These are phyloP conservation scores for Talaromyces trachyspermus DNA, from an alignment of 495 filamentous ascomycete species.

Conservation along the genomic window DNA sequence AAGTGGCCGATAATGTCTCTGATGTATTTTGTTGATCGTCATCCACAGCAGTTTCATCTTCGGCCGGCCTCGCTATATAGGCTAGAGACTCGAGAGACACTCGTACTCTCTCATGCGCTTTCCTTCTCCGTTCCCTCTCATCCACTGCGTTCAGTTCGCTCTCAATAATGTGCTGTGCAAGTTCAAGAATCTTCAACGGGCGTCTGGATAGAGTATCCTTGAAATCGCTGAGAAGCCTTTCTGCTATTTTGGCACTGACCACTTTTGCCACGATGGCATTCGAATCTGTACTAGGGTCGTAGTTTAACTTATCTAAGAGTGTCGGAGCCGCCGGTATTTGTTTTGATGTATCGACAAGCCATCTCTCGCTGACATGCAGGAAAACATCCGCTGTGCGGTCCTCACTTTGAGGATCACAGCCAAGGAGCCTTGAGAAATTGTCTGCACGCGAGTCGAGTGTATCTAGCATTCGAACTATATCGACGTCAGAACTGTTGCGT, in stretches of 20 bases:
- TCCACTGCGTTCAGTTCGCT: constrained; percentile 20
- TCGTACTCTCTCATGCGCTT: constrained; percentile 10
- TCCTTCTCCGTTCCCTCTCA: constrained; percentile 2
- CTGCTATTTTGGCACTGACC: constrained; percentile 54
- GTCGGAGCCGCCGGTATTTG: constrained; percentile 22
- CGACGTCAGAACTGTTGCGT: constrained; percentile 15
- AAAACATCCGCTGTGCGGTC: constrained; percentile 56
- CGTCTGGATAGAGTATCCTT: constrained; percentile 60
- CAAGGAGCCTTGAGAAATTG: constrained; percentile 48
- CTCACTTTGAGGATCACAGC: constrained; percentile 43
- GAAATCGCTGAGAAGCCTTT: constrained; percentile 59
- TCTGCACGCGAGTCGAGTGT: constrained; percentile 34
- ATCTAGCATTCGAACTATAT: constrained; percentile 35
- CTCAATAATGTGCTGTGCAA: constrained; percentile 52
- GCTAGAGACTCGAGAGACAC: constrained; percentile 33
- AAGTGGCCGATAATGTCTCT: constrained; percentile 47
- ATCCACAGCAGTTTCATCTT: constrained; percentile 10
- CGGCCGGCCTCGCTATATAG: constrained; percentile 22
- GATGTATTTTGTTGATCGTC: constrained; percentile 37
- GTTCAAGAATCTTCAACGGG: constrained; percentile 53
- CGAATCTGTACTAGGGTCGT: constrained; percentile 11
- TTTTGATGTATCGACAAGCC: constrained; percentile 37
- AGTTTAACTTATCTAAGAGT: constrained; percentile 35
- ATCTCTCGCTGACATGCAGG: constrained; percentile 53
- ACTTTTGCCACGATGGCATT: constrained; percentile 41